phyloP scores from a whole-genome alignment of 2,329 filamentous ascomycete species.

The Phoma herbarum region DNA sequence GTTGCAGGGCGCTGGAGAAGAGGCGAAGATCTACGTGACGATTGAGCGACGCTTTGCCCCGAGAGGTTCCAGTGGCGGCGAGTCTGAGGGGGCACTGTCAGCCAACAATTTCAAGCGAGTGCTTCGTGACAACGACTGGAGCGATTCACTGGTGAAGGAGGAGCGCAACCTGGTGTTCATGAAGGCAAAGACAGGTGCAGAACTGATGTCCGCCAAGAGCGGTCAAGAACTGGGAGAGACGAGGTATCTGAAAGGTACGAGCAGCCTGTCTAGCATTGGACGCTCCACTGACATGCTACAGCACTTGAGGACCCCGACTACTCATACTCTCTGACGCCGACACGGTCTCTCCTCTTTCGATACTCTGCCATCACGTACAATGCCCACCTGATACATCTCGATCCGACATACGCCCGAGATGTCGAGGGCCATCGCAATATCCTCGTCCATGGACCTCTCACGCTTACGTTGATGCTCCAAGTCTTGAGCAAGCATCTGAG shows the following conservation, averaged over 20 bases:
- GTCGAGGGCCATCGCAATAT: conserved; percentile 78
- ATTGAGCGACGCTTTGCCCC: conserved; percentile 60
- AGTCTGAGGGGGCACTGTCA: neutral
- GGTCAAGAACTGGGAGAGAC: conserved; percentile 35
- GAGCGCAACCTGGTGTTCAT: conserved; percentile 71
- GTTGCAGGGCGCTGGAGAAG: conserved; percentile 60
- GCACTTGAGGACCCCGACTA: conserved; percentile 63
- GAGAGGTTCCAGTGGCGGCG: too few species aligned
- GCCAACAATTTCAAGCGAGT: conserved; percentile 16
- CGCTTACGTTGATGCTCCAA: conserved; percentile 77
- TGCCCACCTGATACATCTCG: conserved; percentile 88
- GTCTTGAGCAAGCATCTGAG: conserved; percentile 58
- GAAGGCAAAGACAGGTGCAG: conserved; percentile 57
- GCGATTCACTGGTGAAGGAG: conserved; percentile 62
- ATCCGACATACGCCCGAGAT: conserved; percentile 72
- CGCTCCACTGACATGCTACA: conserved; percentile 37
- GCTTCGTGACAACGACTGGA: conserved; percentile 24
- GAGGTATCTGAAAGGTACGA: conserved; percentile 52
- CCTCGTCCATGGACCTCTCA: conserved; percentile 88
- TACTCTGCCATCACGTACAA: conserved; percentile 90
- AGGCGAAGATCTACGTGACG: conserved; percentile 65
- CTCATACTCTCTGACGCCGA: conserved; percentile 69
- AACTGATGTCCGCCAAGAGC: conserved; percentile 44
- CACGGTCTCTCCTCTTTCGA: conserved; percentile 78
- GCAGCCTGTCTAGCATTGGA: neutral